phyloP scores from a whole-genome alignment of 1,284 basidiomycete species.

The Ustilago xerochloae region DNA sequence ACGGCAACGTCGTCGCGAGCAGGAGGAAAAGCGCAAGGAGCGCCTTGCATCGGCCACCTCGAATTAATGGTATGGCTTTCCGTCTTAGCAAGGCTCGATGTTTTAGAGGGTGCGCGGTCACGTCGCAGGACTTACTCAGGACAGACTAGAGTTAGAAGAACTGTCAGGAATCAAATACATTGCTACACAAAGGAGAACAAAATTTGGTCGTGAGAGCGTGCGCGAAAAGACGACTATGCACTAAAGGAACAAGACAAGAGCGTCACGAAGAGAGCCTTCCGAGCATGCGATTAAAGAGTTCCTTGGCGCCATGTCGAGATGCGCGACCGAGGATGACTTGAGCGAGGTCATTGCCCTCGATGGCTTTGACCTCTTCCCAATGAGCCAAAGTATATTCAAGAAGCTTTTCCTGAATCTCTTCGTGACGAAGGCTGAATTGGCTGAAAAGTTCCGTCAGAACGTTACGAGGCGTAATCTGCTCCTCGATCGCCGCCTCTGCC shows the following conservation, averaged over 20 bases:
- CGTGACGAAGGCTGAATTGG: constrained; percentile 11
- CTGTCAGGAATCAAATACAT: too few relatives aligned
- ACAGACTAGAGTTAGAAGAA: too few relatives aligned
- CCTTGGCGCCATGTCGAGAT: neutral
- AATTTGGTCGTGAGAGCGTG: too few relatives aligned
- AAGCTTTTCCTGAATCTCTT: constrained; percentile 3
- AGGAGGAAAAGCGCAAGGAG: constrained; percentile 50
- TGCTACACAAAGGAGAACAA: neutral
- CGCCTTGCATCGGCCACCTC: constrained; percentile 17
- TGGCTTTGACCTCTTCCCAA: constrained; percentile 26
- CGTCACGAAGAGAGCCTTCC: too few relatives aligned
- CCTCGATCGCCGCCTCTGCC: constrained; percentile 7
- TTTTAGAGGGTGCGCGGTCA: too few relatives aligned
- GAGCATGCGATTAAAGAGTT: constrained; percentile 11
- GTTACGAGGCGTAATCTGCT: constrained; percentile 15
- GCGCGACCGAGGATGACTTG: neutral
- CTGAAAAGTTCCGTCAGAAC: constrained; percentile 24
- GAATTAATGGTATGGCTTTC: constrained; percentile 3
- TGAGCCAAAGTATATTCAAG: constrained; percentile 21
- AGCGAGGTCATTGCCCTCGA: neutral
- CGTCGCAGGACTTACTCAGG: too few relatives aligned
- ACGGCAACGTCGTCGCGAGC: constrained; percentile 55
- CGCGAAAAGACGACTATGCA: too few relatives aligned
- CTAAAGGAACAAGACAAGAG: too few relatives aligned
- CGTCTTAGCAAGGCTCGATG: neutral